Evolutionary conservation across 306 rosid genomes (phyloP), one percentile per base, ranked within the genome.

Genomic region (Trifolium repens): DNA sequence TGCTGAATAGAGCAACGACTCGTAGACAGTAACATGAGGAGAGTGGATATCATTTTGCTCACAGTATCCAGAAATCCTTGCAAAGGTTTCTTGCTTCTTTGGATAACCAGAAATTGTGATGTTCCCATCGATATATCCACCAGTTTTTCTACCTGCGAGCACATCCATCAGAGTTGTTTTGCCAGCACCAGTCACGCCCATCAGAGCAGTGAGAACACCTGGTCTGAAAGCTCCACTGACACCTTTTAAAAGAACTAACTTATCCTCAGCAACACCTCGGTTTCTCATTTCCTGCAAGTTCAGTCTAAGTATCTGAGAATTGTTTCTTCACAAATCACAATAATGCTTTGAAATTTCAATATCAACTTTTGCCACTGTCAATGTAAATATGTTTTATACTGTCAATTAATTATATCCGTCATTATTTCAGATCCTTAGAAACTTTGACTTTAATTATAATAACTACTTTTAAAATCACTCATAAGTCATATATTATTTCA

Each of bases 151-250:
- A 37, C 97, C 97, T 3, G 97, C 90, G 50, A 94, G 81, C 24
- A 94, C 98, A 82, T 94, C 98, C 98, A 94, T 89, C 57, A 94
- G 78, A 63, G 98, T 94, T 63, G 97, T 94, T 84, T 94, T 94
- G 7, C 98, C 98, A 71, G 97, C 98, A 59, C 98, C 98, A 52
- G 96, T 91, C 19, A 94, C 90, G n/a, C 97, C 98, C 98, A 94
- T 94, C 1, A 94, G 79, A 76, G 98, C 96, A 69, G 98, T 91
- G 77, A 94, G 89, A 77, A 94, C 93, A 39, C 98, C 98, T 32
- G 97, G 97, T 85, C 92, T 88, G 70, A 91, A 94, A 58, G 89
- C 88, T 37, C 97, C 98, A 79, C 93, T 89, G 13, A 91, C 92
- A 64, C 89, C 86, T 55, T 86, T 94, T 60, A 94, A 75, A 60